Evolutionary conservation across 805 yeast genomes (phyloP), one percentile per base, ranked within the genome.

Genomic region (Candida pseudofarinosa): DNA sequence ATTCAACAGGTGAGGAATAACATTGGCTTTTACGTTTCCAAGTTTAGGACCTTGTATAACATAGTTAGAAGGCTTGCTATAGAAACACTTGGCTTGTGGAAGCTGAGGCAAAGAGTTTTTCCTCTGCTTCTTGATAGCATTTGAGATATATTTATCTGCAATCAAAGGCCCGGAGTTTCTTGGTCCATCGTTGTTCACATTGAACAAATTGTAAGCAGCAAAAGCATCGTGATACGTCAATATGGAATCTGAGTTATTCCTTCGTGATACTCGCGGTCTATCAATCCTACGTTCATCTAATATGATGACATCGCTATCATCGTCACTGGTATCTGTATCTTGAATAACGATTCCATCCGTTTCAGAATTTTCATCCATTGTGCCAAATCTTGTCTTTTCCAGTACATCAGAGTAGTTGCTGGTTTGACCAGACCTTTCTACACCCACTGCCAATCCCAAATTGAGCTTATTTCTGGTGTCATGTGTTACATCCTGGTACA

Each of bases 71-170:
- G 72, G 72, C 41, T 65, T 66, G 38, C 63, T 63, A 52, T 70
- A 70, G 43, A 68, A 60, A 45, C 76, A 70, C 40, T 55, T 61
- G 3, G 59, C 76, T 45, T 69, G 76, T 2, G 76, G 76, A 34
- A 70, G 56, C 46, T 70, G 76, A 1, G 76, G 76, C 35, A 70
- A 57, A 4, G 74, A 68, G 43, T 61, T 67, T 1, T 74, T 69
- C 39, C 76, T 49, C 46, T 66, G 72, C 45, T 69, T 69, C 45
- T 67, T 66, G 18, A 42, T 51, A 13, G 46, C 17, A 37, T 16
- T 37, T 2, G 39, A 26, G n/a, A 37, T 26, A 19, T 38, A 35
- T 13, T 15, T 32, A 14, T 15, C 17, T n/a, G 7, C 34, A 6
- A 15, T 13, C n/a, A 23, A 38, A 28, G 43, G 38, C 30, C 34